These are phyloP conservation scores for Abrus precatorius DNA, from an alignment of 306 rosid species.

Conservation along the genomic window DNA sequence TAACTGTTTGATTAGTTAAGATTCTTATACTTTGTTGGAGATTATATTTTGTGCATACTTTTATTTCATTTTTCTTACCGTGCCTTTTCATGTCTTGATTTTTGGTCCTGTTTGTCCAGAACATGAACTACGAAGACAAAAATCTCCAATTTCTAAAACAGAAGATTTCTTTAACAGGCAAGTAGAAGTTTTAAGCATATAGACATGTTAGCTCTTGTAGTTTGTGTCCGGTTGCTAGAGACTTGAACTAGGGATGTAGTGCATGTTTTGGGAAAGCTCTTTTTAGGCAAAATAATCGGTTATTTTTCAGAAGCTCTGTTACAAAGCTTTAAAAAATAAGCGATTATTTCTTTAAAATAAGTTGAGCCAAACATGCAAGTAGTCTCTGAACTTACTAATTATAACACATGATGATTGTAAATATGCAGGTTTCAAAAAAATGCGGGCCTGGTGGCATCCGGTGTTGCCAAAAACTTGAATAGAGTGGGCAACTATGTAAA, in stretches of 20 bases:
- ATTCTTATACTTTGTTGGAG: conserved; percentile 11
- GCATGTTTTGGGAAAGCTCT: too few species aligned
- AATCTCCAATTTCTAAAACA: conserved; percentile 61
- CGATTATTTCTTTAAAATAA: too few species aligned
- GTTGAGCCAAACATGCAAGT: too few species aligned
- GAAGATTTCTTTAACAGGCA: conserved; percentile 86
- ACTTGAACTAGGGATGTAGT: not conserved
- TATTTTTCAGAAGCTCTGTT: too few species aligned
- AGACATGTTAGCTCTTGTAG: not conserved
- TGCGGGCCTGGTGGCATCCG: conserved; percentile 82
- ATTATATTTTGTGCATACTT: conserved; percentile 26
- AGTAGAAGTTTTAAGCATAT: conserved; percentile 43
- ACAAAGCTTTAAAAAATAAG: too few species aligned
- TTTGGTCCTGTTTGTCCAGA: conserved; percentile 50
- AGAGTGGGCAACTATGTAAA: conserved; percentile 71
- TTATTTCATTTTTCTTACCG: conserved; percentile 1
- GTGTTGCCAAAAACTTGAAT: conserved; percentile 79
- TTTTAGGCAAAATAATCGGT: too few species aligned
- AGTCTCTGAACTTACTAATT: not conserved
- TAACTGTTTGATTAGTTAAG: not conserved
- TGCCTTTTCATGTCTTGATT: conserved; percentile 13
- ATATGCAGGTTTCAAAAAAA: conserved; percentile 81
- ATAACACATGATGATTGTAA: conserved; percentile 25
- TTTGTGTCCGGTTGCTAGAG: not conserved
- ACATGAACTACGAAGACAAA: conserved; percentile 59